phyloP scores from a whole-genome alignment of 495 filamentous ascomycete genomes.

The Neurospora discreta region DNA sequence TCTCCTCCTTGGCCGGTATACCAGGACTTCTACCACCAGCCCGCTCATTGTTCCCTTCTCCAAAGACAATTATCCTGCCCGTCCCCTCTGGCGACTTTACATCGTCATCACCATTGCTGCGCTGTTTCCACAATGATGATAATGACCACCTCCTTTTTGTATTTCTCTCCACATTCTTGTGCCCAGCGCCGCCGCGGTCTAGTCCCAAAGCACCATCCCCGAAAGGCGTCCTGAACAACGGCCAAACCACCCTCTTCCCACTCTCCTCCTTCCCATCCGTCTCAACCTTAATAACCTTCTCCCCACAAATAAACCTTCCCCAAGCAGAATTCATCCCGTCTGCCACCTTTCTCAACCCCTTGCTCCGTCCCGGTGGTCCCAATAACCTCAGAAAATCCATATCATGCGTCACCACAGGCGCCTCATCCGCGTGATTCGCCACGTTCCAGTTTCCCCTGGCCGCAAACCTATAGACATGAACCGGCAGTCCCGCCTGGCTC shows the following conservation, averaged over 20 bases:
- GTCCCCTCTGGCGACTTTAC: neutral
- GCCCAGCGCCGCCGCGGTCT: neutral
- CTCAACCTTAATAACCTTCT: conserved; percentile 38
- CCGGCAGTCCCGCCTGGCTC: conserved; percentile 12
- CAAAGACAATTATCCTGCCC: conserved; percentile 41
- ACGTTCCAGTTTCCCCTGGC: conserved; percentile 35
- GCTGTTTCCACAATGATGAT: neutral
- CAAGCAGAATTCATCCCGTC: conserved; percentile 45
- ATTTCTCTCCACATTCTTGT: neutral
- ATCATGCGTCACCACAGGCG: conserved; percentile 45
- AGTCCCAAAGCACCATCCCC: neutral
- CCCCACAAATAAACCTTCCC: conserved; percentile 40
- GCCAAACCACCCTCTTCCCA: conserved; percentile 14
- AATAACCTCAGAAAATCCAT: conserved; percentile 18
- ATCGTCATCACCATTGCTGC: neutral
- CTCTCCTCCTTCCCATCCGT: conserved; percentile 10
- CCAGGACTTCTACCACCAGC: conserved; percentile 31
- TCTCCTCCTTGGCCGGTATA: conserved; percentile 29
- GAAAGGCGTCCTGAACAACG: conserved; percentile 19
- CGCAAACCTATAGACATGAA: conserved; percentile 52
- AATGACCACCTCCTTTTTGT: conserved; percentile 2
- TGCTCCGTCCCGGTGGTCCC: neutral
- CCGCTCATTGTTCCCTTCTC: conserved; percentile 51
- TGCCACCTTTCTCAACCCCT: conserved; percentile 34
- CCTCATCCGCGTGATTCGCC: conserved; percentile 52